These are phyloP conservation scores for Solanum dulcamara DNA, from an alignment of 257 asterid genomes.

Conservation along the genomic window DNA sequence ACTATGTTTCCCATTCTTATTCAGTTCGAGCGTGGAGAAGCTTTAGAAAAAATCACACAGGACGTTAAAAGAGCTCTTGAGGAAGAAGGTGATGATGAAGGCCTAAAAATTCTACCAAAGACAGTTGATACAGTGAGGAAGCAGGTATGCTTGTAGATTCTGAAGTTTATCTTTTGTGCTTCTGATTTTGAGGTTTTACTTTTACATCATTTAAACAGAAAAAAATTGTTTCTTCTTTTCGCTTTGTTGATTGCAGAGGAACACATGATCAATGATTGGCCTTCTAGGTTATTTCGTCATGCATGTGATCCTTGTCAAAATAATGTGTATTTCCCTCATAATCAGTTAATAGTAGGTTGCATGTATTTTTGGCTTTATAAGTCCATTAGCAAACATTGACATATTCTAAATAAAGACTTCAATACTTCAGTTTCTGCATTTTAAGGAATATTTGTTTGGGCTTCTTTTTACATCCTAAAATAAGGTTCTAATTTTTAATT, in stretches of 20 bases:
- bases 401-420: neutral
- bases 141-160: slow-evolving; percentile 39
- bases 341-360: neutral
- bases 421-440: neutral
- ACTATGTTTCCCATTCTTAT: slow-evolving; percentile 4
- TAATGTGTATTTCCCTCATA: neutral
- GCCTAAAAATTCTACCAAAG: slow-evolving; percentile 65
- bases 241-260: neutral
- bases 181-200: neutral
- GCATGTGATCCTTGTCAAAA: neutral
- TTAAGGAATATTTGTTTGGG: neutral
- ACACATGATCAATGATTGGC: neutral
- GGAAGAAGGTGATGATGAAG: slow-evolving; percentile 82
- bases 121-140: slow-evolving; percentile 84
- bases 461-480: neutral
- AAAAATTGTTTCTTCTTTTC: neutral
- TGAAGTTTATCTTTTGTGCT: neutral
- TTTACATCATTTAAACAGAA: neutral
- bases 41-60: slow-evolving; percentile 71
- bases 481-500: neutral
- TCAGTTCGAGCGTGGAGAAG: slow-evolving; percentile 94
- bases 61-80: slow-evolving; percentile 59
- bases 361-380: neutral
- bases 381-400: neutral
- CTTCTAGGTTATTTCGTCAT: neutral